phyloP scores from a whole-genome alignment of 1,139 yeast species.

The Sugiyamaella grinbergsii region DNA sequence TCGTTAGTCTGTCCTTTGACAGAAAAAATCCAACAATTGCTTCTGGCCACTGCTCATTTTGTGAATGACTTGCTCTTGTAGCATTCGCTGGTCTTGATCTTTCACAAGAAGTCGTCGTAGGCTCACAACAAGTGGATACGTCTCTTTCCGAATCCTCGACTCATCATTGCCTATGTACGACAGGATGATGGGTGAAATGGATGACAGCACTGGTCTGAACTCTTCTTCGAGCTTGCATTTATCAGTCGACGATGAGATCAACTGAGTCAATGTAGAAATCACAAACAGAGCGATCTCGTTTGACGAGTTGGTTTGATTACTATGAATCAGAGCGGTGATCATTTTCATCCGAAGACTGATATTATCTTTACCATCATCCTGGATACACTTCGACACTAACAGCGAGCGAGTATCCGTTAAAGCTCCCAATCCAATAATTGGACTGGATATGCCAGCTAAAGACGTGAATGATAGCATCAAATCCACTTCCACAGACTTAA shows the following conservation, averaged over 20 bases:
- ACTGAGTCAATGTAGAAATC: conserved; percentile 23
- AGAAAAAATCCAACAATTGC: conserved; percentile 32
- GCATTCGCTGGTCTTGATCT: conserved; percentile 20
- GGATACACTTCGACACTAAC: conserved; percentile 22
- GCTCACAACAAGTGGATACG: conserved; percentile 36
- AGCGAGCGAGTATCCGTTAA: conserved; percentile 31
- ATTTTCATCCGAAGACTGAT: conserved; percentile 16
- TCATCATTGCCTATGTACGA: conserved; percentile 31
- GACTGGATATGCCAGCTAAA: conserved; percentile 25
- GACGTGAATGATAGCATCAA: conserved; percentile 23
- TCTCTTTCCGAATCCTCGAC: conserved; percentile 37
- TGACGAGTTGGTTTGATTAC: background rate
- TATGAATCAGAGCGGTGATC: conserved; percentile 16
- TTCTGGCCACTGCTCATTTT: conserved; percentile 38
- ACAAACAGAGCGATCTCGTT: conserved; percentile 18
- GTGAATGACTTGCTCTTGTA: conserved; percentile 24
- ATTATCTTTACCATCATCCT: conserved; percentile 5
- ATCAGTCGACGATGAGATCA: conserved; percentile 14
- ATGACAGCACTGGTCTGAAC: conserved; percentile 20
- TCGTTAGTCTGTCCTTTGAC: conserved; percentile 1
- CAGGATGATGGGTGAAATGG: conserved; percentile 25
- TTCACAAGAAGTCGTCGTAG: conserved; percentile 23
- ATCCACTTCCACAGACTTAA: conserved; percentile 24
- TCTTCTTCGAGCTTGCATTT: conserved; percentile 6
- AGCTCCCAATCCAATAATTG: conserved; percentile 30